phyloP scores from a whole-genome alignment of 805 yeast genomes.

The Saccharomycopsis malanga region DNA sequence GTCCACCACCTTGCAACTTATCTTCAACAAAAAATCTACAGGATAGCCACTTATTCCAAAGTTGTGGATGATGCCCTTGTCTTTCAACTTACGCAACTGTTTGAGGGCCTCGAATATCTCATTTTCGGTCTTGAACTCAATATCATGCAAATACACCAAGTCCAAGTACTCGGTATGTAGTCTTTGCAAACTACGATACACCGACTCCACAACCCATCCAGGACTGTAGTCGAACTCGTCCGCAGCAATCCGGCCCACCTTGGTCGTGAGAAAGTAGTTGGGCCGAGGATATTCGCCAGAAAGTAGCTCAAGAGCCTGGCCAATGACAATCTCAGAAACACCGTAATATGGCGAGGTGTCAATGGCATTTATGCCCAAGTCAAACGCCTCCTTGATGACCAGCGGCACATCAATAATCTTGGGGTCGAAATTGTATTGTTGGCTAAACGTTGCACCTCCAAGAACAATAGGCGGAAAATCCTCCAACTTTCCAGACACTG shows the following conservation, averaged over 20 bases:
- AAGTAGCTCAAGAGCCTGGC: conserved; percentile 47
- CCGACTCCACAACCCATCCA: conserved; percentile 51
- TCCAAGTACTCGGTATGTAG: conserved; percentile 67
- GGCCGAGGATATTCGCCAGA: conserved; percentile 45
- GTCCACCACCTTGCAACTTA: conserved; percentile 36
- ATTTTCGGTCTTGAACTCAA: conserved; percentile 63
- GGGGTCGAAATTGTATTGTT: conserved; percentile 72
- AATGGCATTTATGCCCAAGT: conserved; percentile 61
- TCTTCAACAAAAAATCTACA: conserved; percentile 51
- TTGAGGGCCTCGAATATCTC: conserved; percentile 56
- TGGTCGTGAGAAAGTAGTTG: conserved; percentile 65
- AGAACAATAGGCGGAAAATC: conserved; percentile 52
- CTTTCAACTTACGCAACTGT: conserved; percentile 52
- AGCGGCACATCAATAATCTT: conserved; percentile 47
- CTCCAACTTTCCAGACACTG: conserved; percentile 6
- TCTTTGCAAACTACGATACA: conserved; percentile 59
- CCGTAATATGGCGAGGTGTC: conserved; percentile 96
- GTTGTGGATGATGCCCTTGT: conserved; percentile 52
- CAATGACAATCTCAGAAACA: conserved; percentile 70
- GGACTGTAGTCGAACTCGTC: conserved; percentile 72
- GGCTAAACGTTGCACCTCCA: conserved; percentile 87
- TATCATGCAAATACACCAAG: conserved; percentile 80
- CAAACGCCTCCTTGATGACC: conserved; percentile 54
- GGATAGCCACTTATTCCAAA: conserved; percentile 90
- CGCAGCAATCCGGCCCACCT: conserved; percentile 69